Evolutionary conservation across 2,329 filamentous ascomycete genomes (phyloP).

Genomic region (Pseudogymnoascus sp.): DNA sequence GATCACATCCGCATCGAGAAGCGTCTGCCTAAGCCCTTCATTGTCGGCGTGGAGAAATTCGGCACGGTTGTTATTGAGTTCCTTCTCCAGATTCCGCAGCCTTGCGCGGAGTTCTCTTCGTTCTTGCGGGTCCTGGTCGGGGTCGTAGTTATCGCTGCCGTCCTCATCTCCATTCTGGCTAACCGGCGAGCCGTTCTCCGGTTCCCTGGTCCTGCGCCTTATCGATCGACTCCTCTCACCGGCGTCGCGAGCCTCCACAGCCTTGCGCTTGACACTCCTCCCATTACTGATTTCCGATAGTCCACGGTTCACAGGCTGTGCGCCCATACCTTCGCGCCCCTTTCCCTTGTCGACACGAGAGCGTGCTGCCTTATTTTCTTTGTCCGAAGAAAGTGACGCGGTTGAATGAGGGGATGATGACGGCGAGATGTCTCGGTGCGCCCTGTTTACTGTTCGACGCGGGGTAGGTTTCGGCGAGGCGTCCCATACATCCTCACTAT

Average conservation of each 20-base stretch:
- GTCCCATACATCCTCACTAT: constrained; percentile 26
- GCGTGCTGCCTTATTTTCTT: constrained; percentile 37
- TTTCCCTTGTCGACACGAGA: constrained; percentile 36
- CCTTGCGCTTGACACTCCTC: constrained; percentile 16
- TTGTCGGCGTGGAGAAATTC: constrained; percentile 63
- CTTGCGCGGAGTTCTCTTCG: constrained; percentile 62
- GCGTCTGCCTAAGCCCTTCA: constrained; percentile 54
- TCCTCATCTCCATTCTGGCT: constrained; percentile 22
- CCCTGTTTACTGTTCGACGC: constrained; percentile 14
- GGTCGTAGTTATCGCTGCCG: constrained; percentile 57
- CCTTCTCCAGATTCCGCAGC: constrained; percentile 59
- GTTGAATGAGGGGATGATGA: constrained; percentile 29
- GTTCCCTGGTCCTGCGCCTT: background rate
- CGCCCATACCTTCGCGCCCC: constrained; percentile 32
- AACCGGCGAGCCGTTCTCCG: background rate
- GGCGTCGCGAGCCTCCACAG: background rate
- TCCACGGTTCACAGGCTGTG: constrained; percentile 16
- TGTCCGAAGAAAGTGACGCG: constrained; percentile 37
- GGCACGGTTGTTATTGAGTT: constrained; percentile 56
- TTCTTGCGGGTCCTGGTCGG: constrained; percentile 70
- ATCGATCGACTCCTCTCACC: background rate
- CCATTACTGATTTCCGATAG: background rate
- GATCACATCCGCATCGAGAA: constrained; percentile 58
- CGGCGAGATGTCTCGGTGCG: constrained; percentile 12
- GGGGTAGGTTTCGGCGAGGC: constrained; percentile 24